phyloP scores from a whole-genome alignment of 73 alveolate species.

The Tetrahymena elliotti region DNA sequence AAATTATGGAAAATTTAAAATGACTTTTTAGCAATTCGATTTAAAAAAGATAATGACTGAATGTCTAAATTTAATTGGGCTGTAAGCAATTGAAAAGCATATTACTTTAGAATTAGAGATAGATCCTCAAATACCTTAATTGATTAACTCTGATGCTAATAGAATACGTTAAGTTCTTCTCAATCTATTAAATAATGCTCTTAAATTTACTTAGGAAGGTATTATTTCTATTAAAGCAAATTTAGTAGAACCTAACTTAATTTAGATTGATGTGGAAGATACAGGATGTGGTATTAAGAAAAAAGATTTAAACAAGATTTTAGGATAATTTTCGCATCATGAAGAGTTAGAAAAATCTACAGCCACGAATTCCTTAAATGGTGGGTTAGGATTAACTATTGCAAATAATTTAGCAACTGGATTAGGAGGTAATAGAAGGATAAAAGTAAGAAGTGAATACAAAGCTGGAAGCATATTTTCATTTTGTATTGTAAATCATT shows the following conservation, averaged over 20 bases:
- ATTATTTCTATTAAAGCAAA: neutral
- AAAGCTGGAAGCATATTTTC: neutral
- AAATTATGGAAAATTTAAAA: conserved; percentile 26
- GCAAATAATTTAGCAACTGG: conserved; percentile 15
- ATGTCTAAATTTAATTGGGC: conserved; percentile 8
- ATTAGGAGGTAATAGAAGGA: neutral
- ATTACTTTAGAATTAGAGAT: neutral
- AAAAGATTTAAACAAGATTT: conserved; percentile 3
- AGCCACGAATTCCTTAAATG: conserved; percentile 7
- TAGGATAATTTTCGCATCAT: neutral
- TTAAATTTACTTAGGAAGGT: conserved; percentile 19
- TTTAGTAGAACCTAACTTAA: neutral
- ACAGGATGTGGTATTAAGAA: conserved; percentile 30
- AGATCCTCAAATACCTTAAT: neutral
- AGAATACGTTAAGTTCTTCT: conserved; percentile 20
- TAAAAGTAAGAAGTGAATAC: neutral
- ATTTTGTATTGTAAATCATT: neutral
- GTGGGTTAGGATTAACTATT: conserved; percentile 32
- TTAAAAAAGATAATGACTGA: conserved; percentile 10
- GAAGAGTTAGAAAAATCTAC: neutral
- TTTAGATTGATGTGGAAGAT: conserved; percentile 19
- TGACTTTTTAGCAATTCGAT: conserved; percentile 1
- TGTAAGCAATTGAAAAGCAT: conserved; percentile 11
- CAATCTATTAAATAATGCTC: conserved; percentile 24
- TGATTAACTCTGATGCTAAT: conserved; percentile 7